phyloP scores from a whole-genome alignment of 768 basidiomycete species.

The Mycena rebaudengoi region DNA sequence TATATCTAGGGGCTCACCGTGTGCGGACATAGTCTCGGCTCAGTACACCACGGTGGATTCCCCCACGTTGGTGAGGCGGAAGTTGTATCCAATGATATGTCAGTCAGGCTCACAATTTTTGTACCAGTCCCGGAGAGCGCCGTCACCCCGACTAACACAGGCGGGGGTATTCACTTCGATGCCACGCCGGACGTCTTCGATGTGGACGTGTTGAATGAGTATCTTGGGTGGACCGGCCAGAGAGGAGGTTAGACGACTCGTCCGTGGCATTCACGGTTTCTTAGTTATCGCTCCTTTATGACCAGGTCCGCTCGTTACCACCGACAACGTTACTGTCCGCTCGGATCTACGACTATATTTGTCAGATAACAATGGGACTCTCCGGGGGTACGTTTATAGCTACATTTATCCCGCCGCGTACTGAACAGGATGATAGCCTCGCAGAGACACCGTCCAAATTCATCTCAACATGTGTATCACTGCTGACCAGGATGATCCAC shows the following conservation, averaged over 20 bases:
- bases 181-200: slow-evolving; percentile 26
- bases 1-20: slow-evolving; percentile 17
- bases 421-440: background rate
- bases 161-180: slow-evolving; percentile 28
- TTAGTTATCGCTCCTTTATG: background rate
- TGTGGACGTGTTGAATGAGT: slow-evolving; percentile 23
- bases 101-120: background rate
- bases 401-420: background rate
- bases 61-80: slow-evolving; percentile 23
- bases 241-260: slow-evolving; percentile 25
- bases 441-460: slow-evolving; percentile 6
- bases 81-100: too few relatives aligned
- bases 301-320: slow-evolving; percentile 31
- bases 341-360: slow-evolving; percentile 34
- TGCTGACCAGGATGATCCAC: slow-evolving; percentile 31
- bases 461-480: slow-evolving; percentile 17
- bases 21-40: slow-evolving; percentile 26
- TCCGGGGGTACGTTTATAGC: slow-evolving; percentile 19
- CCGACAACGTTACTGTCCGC: slow-evolving; percentile 30
- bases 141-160: slow-evolving; percentile 24
- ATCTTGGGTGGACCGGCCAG: slow-evolving; percentile 9
- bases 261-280: background rate
- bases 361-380: slow-evolving; percentile 31
- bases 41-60: slow-evolving; percentile 25
- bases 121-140: slow-evolving; percentile 23